phyloP scores from a whole-genome alignment of 805 yeast genomes.

The Kodamaea fukazawae region DNA sequence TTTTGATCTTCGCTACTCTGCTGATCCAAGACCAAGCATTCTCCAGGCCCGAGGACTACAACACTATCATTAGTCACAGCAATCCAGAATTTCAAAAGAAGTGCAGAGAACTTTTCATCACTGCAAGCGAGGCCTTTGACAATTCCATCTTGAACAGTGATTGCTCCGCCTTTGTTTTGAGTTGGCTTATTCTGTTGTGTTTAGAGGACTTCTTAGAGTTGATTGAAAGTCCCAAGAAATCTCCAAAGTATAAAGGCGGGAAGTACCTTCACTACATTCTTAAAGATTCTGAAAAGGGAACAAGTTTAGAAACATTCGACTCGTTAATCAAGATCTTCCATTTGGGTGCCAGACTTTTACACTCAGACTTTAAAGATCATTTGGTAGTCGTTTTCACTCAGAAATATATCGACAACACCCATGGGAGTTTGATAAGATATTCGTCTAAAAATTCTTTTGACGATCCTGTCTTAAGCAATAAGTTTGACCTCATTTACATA shows the following conservation, averaged over 20 bases:
- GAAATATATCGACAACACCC: slow-evolving; percentile 31
- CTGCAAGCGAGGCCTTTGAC: slow-evolving; percentile 29
- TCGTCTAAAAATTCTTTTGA: slow-evolving; percentile 9
- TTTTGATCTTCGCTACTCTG: slow-evolving; percentile 29
- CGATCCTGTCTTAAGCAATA: slow-evolving; percentile 13
- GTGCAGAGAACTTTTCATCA: slow-evolving; percentile 33
- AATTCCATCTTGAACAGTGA: slow-evolving; percentile 16
- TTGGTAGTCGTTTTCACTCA: slow-evolving; percentile 29
- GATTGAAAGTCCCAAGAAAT: slow-evolving; percentile 3
- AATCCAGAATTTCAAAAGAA: slow-evolving; percentile 22
- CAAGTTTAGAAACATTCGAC: slow-evolving; percentile 34
- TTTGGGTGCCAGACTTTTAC: slow-evolving; percentile 32
- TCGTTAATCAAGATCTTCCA: slow-evolving; percentile 34
- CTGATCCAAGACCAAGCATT: slow-evolving; percentile 36
- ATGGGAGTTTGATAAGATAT: slow-evolving; percentile 19
- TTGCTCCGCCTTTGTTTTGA: slow-evolving; percentile 22
- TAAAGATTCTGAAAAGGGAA: slow-evolving; percentile 25
- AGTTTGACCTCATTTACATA: slow-evolving; percentile 22
- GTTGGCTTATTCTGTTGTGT: slow-evolving; percentile 35
- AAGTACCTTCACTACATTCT: slow-evolving; percentile 29
- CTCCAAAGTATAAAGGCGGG: slow-evolving; percentile 27
- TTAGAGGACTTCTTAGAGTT: slow-evolving; percentile 28
- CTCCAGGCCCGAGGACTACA: slow-evolving; percentile 36
- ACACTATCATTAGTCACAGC: slow-evolving; percentile 17
- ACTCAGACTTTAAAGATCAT: slow-evolving; percentile 18